Base-by-base conservation (phyloP, 2,329 filamentous ascomycete genomes). In the Aspergillus thermomutatus region DNA sequence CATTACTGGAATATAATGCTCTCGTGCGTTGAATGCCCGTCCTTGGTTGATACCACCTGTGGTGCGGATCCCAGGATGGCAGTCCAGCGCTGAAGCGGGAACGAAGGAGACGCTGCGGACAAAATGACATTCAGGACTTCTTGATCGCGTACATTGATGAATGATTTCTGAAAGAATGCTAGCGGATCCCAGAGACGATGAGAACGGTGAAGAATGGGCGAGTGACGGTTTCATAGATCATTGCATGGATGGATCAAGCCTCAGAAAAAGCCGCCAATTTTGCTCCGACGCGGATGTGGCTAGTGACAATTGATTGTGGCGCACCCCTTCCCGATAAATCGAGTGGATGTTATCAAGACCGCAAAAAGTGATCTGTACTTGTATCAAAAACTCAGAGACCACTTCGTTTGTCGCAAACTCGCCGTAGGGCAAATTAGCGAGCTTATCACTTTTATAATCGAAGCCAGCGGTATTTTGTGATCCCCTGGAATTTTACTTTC, bases 111-210 rank as follows among this genome's bases (percentile, higher is more conserved):
- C 60, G 61, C 43, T 65, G 64, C 55, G 67, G 62, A 67, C 72
- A 65, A 62, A 63, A 61, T 64, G 64, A 73, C 72, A 75, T 75
- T 71, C 72, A 75, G 72, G 56, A 60, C 50, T 55, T 53, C 50
- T 53, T 59, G 47, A 58, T 57, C 37, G 40, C 52, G 66, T 60
- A 57, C 68, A 69, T 69, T 56, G 55, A 57, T n/a, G 17, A 26
- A 27, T 31, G 43, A 58, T 55, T 46, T 41, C 50, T 40, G 52
- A 40, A 17, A 49, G 9, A 41, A 40, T 28, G 31, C n/a, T n/a
- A 26, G 23, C 50, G 26, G 25, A 43, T 43, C 28, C 28, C 37
- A 25, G 25, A 43, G 28, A 46, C 25, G 47, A 19, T 34, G 21
- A 27, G n/a, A 31, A 46, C 23, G 50, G 14, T 21, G 28, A 23